Base-by-base conservation (phyloP, 108 stramenopile genomes). In the Ochromonas danica region DNA sequence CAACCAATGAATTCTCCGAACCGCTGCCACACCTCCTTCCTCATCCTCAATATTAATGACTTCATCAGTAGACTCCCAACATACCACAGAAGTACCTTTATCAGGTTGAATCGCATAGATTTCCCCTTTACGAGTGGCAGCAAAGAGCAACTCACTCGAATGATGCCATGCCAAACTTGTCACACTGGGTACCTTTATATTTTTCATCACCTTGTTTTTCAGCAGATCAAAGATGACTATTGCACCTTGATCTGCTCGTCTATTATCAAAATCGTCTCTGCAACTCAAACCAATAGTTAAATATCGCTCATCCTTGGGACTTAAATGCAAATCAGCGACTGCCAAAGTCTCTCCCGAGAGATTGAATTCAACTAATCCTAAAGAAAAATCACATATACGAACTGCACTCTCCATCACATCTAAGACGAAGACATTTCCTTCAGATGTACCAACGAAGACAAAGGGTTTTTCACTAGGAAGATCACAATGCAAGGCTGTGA, bases 151-250 rank as follows among this genome's bases (percentile, higher is more conserved):
- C 10, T 67, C 63, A 22, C 63, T 25, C 3, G 10, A 10, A 36
- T 67, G 63, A 67, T 67, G 63, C 63, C 63, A 67, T 6, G 17
- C 17, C 31, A 67, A 14, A 28, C 14, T 31, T 6, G 63, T 14
- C 17, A 67, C 31, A 35, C 14, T 10, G 6, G 17, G 17, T 10
- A 33, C 31, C 10, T 28, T 28, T 3, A 31, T 14, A 36, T 3
- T 14, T 67, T 33, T 22, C 3, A 14, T 6, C 33, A 67, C 63
- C 25, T 67, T 67, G 63, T 33, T 3, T 33, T 67, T 67, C 10
- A 31, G 33, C 27, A 67, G 31, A 67, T 67, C 63, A 67, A 35
- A 67, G 17, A 67, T 67, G 17, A 67, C 63, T 28, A 67, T 36
- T 14, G 27, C 27, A 25, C 63, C 63, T 67, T 22, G 10, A 6